Conservation (phyloP, 2,329 filamentous ascomycete genomes). For the Aspergillus quadricinctus region DNA sequence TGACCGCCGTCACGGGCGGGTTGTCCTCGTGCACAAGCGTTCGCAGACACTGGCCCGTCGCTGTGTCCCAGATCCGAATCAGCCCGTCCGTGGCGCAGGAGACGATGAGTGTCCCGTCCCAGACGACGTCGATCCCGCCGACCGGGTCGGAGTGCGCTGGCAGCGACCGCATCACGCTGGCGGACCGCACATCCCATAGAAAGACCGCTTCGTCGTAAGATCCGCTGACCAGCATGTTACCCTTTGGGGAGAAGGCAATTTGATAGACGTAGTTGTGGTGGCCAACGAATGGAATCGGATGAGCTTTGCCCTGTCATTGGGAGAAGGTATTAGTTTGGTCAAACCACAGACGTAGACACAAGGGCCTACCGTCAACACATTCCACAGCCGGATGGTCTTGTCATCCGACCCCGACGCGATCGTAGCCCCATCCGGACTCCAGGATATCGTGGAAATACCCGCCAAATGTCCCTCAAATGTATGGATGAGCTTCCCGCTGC, state of each 20-base stretch:
- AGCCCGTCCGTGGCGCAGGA: conserved; percentile 89
- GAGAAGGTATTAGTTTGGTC: background rate
- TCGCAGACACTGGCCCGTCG: conserved; percentile 88
- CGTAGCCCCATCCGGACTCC: conserved; percentile 83
- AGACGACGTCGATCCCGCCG: conserved; percentile 84
- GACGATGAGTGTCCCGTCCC: conserved; percentile 86
- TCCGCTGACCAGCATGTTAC: conserved; percentile 91
- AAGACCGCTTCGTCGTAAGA: conserved; percentile 98
- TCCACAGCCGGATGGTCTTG: conserved; percentile 93
- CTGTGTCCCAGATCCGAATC: conserved; percentile 93
- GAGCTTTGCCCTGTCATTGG: conserved; percentile 46
- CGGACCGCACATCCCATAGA: conserved; percentile 89
- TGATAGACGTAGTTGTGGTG: conserved; percentile 97
- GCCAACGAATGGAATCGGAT: conserved; percentile 64
- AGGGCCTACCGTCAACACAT: conserved; percentile 50
- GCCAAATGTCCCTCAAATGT: conserved; percentile 91
- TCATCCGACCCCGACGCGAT: conserved; percentile 92
- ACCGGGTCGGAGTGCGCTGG: conserved; percentile 96
- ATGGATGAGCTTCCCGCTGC: conserved; percentile 73
- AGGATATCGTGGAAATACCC: conserved; percentile 87
- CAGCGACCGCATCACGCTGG: conserved; percentile 79
- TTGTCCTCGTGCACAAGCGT: conserved; percentile 97
- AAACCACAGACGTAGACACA: background rate
- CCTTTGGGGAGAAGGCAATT: conserved; percentile 93
- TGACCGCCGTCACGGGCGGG: conserved; percentile 79